These are phyloP conservation scores for Calocybe gambosa DNA, from an alignment of 1,284 basidiomycete species.

Conservation along the genomic window DNA sequence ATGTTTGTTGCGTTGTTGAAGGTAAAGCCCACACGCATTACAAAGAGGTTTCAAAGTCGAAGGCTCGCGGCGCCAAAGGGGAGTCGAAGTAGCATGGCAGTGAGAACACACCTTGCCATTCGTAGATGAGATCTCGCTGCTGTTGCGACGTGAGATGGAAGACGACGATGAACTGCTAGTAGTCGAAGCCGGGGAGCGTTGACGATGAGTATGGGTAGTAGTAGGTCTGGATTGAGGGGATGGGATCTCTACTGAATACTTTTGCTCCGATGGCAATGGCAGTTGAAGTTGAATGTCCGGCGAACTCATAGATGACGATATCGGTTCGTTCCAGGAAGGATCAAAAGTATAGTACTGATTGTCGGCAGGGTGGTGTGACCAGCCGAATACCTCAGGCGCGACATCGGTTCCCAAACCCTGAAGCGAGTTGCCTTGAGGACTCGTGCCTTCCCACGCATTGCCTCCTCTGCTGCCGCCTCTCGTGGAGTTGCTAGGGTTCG, in stretches of 20 bases:
- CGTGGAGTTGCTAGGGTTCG: slow-evolving; percentile 1
- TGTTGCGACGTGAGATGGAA: slow-evolving; percentile 18
- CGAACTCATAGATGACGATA: slow-evolving; percentile 21
- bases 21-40: slow-evolving; percentile 43
- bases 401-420: slow-evolving; percentile 16
- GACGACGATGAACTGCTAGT: slow-evolving; percentile 17
- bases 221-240: slow-evolving; percentile 11
- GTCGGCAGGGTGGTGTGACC: slow-evolving; percentile 18
- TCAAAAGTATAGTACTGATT: slow-evolving; percentile 22
- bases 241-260: slow-evolving; percentile 12
- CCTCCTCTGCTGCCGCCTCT: slow-evolving; percentile 8
- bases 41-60: slow-evolving; percentile 37
- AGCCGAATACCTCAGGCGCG: slow-evolving; percentile 17
- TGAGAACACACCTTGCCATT: slow-evolving; percentile 38
- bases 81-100: slow-evolving; percentile 40
- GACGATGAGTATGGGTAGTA: slow-evolving; percentile 6
- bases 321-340: slow-evolving; percentile 22
- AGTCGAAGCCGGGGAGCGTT: slow-evolving; percentile 18
- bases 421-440: slow-evolving; percentile 4
- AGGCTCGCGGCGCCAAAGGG: slow-evolving; percentile 43
- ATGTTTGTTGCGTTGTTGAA: slow-evolving; percentile 40
- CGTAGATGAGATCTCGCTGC: slow-evolving; percentile 23
- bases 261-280: slow-evolving; percentile 5
- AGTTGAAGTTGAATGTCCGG: slow-evolving; percentile 11
- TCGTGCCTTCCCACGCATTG: slow-evolving; percentile 9